These are phyloP conservation scores for Gracilaria gracilis DNA, from an alignment of 23 red algal species.

Conservation along the genomic window DNA sequence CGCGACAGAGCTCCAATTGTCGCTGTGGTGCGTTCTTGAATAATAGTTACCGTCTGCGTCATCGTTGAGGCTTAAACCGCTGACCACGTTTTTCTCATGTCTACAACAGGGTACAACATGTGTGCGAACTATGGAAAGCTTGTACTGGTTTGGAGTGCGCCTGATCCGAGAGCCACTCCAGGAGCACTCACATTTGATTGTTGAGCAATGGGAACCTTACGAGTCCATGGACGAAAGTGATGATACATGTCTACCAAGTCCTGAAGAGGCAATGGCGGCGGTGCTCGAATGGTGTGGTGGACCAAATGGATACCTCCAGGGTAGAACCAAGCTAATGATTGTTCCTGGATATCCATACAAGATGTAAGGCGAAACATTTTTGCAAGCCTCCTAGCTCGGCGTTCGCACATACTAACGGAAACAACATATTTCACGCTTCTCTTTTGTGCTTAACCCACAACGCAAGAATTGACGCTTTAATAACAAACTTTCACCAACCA, in stretches of 20 bases:
- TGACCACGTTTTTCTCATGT: constrained; percentile 28
- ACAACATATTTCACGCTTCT: background rate
- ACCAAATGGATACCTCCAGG: constrained; percentile 1
- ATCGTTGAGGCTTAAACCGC: background rate
- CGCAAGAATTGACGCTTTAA: constrained; percentile 75
- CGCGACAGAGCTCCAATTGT: constrained; percentile 61
- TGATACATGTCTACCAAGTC: constrained; percentile 8
- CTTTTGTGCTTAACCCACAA: background rate
- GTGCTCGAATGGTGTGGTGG: constrained; percentile 40
- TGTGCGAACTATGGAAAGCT: constrained; percentile 87
- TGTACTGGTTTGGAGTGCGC: constrained; percentile 93
- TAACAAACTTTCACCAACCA: constrained; percentile 99
- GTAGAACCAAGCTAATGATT: constrained; percentile 88
- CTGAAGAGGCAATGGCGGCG: constrained; percentile 46
- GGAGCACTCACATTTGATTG: background rate
- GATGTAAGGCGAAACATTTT: constrained; percentile 57
- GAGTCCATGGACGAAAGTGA: constrained; percentile 32
- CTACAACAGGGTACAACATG: constrained; percentile 82
- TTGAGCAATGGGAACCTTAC: constrained; percentile 93
- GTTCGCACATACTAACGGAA: background rate
- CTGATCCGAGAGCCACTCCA: constrained; percentile 26
- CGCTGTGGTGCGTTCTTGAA: constrained; percentile 67
- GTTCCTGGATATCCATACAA: constrained; percentile 87
- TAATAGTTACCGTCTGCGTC: background rate
- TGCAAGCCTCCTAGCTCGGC: background rate